Conservation (phyloP, 495 filamentous ascomycete species). For the Hapsidospora chrysogenum region DNA sequence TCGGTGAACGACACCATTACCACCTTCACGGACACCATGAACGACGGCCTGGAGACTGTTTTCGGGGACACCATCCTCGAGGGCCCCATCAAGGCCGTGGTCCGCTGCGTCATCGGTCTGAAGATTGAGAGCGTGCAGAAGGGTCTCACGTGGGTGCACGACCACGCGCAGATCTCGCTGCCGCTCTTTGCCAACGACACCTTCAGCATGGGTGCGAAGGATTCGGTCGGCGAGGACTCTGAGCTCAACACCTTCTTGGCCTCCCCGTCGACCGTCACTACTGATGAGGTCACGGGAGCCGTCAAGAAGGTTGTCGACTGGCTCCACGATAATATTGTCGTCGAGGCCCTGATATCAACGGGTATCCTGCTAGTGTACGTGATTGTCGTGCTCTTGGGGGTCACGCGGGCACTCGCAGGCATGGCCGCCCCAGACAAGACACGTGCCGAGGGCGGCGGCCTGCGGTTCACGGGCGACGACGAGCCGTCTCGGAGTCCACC, state of each 20-base stretch:
- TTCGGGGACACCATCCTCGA: conserved; percentile 68
- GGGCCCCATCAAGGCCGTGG: conserved; percentile 52
- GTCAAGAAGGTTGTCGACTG: conserved; percentile 45
- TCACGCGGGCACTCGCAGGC: conserved; percentile 43
- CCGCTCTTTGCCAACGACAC: conserved; percentile 62
- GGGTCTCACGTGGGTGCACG: conserved; percentile 75
- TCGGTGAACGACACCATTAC: conserved; percentile 80
- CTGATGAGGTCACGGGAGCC: conserved; percentile 66
- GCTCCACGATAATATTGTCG: conserved; percentile 45
- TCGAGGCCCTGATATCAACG: conserved; percentile 61
- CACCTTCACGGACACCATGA: conserved; percentile 58
- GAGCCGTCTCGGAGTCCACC: background rate
- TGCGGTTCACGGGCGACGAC: conserved; percentile 7
- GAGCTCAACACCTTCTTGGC: conserved; percentile 58
- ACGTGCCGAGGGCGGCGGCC: conserved; percentile 33
- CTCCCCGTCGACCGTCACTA: conserved; percentile 45
- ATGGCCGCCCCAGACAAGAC: conserved; percentile 32
- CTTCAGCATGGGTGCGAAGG: conserved; percentile 64
- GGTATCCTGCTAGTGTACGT: conserved; percentile 59
- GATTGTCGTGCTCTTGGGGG: conserved; percentile 54
- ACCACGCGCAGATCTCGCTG: conserved; percentile 71
- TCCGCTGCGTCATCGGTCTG: conserved; percentile 59
- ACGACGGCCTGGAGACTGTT: conserved; percentile 49
- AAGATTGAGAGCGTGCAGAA: conserved; percentile 63
- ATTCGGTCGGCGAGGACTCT: conserved; percentile 38